phyloP scores from a whole-genome alignment of 1,139 yeast species.

The Yamadazyma dushanensis region DNA sequence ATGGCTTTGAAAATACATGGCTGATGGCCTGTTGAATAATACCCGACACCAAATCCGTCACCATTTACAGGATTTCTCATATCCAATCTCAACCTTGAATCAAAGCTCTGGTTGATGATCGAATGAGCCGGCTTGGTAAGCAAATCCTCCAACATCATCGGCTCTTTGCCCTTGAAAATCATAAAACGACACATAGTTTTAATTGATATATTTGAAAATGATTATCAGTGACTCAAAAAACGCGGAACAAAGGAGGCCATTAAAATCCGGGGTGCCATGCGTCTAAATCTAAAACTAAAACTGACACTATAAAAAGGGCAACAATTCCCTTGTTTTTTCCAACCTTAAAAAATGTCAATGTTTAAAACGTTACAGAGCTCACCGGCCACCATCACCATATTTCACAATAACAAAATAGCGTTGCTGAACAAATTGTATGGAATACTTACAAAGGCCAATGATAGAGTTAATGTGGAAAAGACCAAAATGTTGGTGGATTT shows the following conservation, averaged over 20 bases:
- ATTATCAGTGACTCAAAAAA: neutral
- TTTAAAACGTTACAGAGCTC: slow-evolving; percentile 46
- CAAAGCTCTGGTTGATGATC: slow-evolving; percentile 93
- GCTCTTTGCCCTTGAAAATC: slow-evolving; percentile 61
- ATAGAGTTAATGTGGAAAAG: slow-evolving; percentile 26
- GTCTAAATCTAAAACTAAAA: neutral
- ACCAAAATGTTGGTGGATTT: slow-evolving; percentile 37
- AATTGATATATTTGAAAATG: neutral
- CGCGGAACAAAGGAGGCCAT: slow-evolving; percentile 3
- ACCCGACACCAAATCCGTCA: slow-evolving; percentile 97
- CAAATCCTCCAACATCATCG: slow-evolving; percentile 80
- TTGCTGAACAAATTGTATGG: slow-evolving; percentile 33
- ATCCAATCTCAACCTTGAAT: slow-evolving; percentile 83
- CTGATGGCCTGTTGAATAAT: slow-evolving; percentile 56
- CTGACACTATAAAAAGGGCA: slow-evolving; percentile 1
- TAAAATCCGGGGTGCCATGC: slow-evolving; percentile 10
- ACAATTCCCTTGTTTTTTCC: neutral
- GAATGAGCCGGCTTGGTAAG: slow-evolving; percentile 96
- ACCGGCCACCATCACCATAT: slow-evolving; percentile 45
- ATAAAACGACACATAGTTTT: slow-evolving; percentile 50
- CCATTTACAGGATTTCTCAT: slow-evolving; percentile 92
- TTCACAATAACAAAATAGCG: slow-evolving; percentile 41
- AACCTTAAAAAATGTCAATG: slow-evolving; percentile 7
- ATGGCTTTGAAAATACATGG: slow-evolving; percentile 78
- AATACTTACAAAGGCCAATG: slow-evolving; percentile 32